Percentiles rank a stretch among this genome's conserved stretches.
phyloP scores from a whole-genome alignment of 176 grass and related monocot genomes.

The Lolium perenne region DNA sequence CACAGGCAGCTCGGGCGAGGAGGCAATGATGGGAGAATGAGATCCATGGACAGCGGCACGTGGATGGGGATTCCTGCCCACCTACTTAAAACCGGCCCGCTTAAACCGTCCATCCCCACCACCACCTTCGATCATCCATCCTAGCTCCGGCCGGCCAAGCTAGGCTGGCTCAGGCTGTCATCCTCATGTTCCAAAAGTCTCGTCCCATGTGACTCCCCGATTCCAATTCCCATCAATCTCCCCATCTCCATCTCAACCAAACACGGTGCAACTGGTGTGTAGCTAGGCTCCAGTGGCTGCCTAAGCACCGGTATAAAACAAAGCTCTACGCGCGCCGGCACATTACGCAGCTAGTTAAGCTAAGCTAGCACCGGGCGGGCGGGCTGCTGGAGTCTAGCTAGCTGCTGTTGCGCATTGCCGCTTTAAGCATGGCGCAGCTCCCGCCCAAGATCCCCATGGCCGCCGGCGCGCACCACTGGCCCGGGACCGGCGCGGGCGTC shows the following conservation, averaged over 20 bases:
- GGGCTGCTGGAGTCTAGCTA: neutral
- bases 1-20: neutral
- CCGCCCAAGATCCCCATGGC: slow-evolving; percentile 58
- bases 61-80: slow-evolving; percentile 54
- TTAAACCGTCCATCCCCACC: slow-evolving; percentile 39
- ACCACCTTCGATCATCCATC: slow-evolving; percentile 14
- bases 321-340: slow-evolving; percentile 38
- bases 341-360: slow-evolving; percentile 12
- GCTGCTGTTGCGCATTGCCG: slow-evolving; percentile 28
- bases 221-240: slow-evolving; percentile 44
- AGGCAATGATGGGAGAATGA: slow-evolving; percentile 19
- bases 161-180: slow-evolving; percentile 68
- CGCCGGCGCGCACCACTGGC: slow-evolving; percentile 51
- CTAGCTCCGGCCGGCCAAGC: neutral
- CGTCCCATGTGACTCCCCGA: slow-evolving; percentile 67
- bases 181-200: slow-evolving; percentile 74
- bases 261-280: neutral
- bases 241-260: neutral
- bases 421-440: slow-evolving; percentile 52
- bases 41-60: slow-evolving; percentile 57
- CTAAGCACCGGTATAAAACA: slow-evolving; percentile 50
- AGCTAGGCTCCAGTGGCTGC: neutral
- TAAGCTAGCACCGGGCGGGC: neutral
- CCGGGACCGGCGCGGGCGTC: neutral
- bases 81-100: slow-evolving; percentile 50